These are phyloP conservation scores for Pisolithus microcarpus DNA, from an alignment of 768 basidiomycete genomes.

Conservation along the genomic window DNA sequence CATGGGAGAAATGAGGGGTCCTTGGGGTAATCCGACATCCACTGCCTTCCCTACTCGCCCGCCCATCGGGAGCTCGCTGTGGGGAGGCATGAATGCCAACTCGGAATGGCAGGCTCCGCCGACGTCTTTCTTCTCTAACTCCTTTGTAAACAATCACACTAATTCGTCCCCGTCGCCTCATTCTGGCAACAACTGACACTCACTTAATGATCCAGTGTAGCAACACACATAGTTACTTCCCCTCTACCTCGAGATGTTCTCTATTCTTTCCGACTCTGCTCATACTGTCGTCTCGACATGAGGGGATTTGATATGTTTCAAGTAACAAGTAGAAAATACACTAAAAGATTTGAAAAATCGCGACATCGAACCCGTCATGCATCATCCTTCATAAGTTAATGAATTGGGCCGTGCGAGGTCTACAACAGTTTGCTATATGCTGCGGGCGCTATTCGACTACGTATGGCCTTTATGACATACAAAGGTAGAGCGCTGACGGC, in stretches of 20 bases:
- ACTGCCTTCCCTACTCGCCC: slow-evolving; percentile 32
- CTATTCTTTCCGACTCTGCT: slow-evolving; percentile 22
- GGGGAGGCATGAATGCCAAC: slow-evolving; percentile 34
- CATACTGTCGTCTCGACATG: slow-evolving; percentile 5
- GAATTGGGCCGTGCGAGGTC: slow-evolving; percentile 5
- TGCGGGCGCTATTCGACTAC: slow-evolving; percentile 82
- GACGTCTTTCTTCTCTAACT: slow-evolving; percentile 43
- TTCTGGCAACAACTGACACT: slow-evolving; percentile 26
- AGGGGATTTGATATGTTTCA: slow-evolving; percentile 10
- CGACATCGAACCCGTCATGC: too few relatives aligned
- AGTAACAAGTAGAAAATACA: slow-evolving; percentile 28
- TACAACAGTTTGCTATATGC: slow-evolving; percentile 87
- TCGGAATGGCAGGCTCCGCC: slow-evolving; percentile 47
- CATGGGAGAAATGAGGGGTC: slow-evolving; percentile 33
- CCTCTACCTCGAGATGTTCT: slow-evolving; percentile 7
- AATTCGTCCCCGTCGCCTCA: slow-evolving; percentile 45
- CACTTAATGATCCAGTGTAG: slow-evolving; percentile 18
- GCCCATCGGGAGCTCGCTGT: slow-evolving; percentile 32
- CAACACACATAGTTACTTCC: slow-evolving; percentile 8
- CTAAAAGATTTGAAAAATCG: slow-evolving; percentile 29
- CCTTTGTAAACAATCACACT: slow-evolving; percentile 38
- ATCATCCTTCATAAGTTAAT: too few relatives aligned
- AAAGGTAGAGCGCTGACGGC: slow-evolving; percentile 89
- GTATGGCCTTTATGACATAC: slow-evolving; percentile 83
- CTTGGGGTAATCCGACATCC: slow-evolving; percentile 37